Base-by-base conservation (phyloP, 1,139 yeast genomes). In the Yamadazyma pseudoaaseri region DNA sequence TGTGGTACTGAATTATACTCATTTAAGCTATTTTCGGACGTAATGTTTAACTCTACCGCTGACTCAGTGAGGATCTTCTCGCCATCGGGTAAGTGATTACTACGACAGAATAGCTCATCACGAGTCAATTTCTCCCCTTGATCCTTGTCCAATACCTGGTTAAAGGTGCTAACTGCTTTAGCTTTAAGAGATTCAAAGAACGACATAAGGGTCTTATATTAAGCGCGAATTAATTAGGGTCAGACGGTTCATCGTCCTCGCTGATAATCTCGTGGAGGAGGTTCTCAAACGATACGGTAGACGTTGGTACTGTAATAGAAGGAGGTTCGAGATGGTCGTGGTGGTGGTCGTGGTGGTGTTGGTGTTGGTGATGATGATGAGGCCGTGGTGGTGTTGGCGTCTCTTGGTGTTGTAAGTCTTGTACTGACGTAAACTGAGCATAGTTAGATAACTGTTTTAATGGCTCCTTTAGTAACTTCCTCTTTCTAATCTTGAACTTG, bases 61-160 rank as follows among this genome's bases (percentile, higher is more conserved):
- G 79, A 74, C 48, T 84, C 86, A 40, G 76, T 80, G 35, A 85
- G 49, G 10, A 87, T 69, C 3, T 67, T 57, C 52, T 92, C 96
- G 1, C 71, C 71, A 28, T 74, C 79, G 1, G 97, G 97, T 8
- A 90, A 65, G 18, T 71, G 71, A 62, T 76, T 83, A 38, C 78
- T 81, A 27, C 63, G 60, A 46, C 87, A 76, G 50, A 89, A 82
- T 31, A 70, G 55, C 58, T 87, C 92, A 50, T 85, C 94, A 42
- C 75, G 75, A 22, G 83, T 55, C 14, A 74, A 71, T 12, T 48
- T 67, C 26, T 38, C 51, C 29, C 56, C 51, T 26, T 59, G 55
- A 35, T 57, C 60, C 43, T 61, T 60, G 35, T 68, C 75, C 20
- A 68, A 46, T 6, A 70, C 73, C 44, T 61, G 75, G 38, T 55